Percentiles rank a stretch among this genome's conserved stretches.
Conservation (phyloP, 2,329 filamentous ascomycete species). For the Ascosphaera apis region DNA sequence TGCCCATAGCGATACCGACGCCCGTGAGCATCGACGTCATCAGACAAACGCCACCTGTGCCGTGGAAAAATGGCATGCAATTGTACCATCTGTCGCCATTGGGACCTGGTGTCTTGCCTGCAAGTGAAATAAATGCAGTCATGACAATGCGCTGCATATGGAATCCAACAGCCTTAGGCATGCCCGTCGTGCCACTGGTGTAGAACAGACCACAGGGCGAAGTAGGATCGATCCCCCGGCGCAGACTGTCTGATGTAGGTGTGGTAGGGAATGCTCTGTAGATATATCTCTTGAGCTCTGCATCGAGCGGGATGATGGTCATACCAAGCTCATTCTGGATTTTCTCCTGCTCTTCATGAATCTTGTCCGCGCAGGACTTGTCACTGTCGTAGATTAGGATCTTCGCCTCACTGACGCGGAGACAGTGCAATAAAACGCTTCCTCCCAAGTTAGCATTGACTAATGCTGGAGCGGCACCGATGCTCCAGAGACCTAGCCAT, state of each 20-base stretch:
- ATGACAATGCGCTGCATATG: constrained; percentile 26
- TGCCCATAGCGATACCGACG: constrained; percentile 18
- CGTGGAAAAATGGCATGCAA: constrained; percentile 60
- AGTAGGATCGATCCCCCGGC: constrained; percentile 26
- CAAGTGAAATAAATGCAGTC: constrained; percentile 14
- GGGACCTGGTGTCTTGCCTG: constrained; percentile 11
- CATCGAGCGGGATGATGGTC: constrained; percentile 30
- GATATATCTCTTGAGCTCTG: constrained; percentile 24
- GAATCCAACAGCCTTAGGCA: constrained; percentile 48
- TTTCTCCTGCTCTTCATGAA: constrained; percentile 27
- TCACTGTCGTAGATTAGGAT: constrained; percentile 38
- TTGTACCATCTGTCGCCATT: constrained; percentile 42
- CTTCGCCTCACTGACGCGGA: constrained; percentile 32
- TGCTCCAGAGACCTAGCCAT: constrained; percentile 40
- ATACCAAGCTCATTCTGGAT: constrained; percentile 36
- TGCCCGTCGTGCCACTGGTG: constrained; percentile 53
- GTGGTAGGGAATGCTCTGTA: constrained; percentile 23
- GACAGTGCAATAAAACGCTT: constrained; percentile 40
- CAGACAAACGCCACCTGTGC: constrained; percentile 41
- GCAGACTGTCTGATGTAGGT: constrained; percentile 32
- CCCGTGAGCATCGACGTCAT: constrained; percentile 32
- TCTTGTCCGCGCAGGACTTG: constrained; percentile 28
- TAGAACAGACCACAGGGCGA: constrained; percentile 45
- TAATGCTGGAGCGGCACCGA: constrained; percentile 45
- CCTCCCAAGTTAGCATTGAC: constrained; percentile 48